Evolutionary conservation across 108 stramenopile genomes (phyloP), one percentile per base, ranked within the genome.

Genomic region (Discostella pseudostelligera): DNA sequence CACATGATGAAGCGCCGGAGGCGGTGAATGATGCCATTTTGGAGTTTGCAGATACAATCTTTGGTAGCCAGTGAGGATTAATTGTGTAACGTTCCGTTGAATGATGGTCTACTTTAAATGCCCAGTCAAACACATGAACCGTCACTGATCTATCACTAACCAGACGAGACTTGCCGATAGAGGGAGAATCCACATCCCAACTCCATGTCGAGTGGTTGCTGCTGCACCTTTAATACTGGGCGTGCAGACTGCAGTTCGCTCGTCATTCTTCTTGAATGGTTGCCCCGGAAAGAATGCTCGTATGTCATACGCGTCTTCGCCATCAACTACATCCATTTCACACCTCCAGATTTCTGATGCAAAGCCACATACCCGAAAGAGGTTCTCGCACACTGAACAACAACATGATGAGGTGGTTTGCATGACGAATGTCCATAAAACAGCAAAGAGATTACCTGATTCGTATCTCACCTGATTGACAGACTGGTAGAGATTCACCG

Each of bases 1-100:
- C 96, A 10, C 87, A 92, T 65, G 95, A 97, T 68, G 95, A 97
- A 57, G 87, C 83, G 0, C 95, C 96, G n/a, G 92, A 92, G 14
- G 79, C 88, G 21, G 95, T 95, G 32, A 90, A 97, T 65, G 77
- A 80, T 0, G 67, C 94, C 1, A 56, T 97, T 8, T 63, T 92
- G 44, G 79, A 90, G 24, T 97, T 94, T 66, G 59, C 93, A 61
- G 51, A 78, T 13, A 59, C 65, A 32, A 43, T 74, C 11, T 61
- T 74, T 25, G 26, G 56, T 37, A 13, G 0, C 14, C 37, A 29
- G 44, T 50, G 7, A 43, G n/a, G 39, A 9, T 40, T 11, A 11
- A 11, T 40, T 13, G 43, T 6, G 43, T 6, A 44, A 2, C 5
- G 4, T 2, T 13, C 16, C 16, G 5, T 16, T 4, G 5, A 44